phyloP scores from a whole-genome alignment of 257 asterid genomes.

The Petunia secreta region DNA sequence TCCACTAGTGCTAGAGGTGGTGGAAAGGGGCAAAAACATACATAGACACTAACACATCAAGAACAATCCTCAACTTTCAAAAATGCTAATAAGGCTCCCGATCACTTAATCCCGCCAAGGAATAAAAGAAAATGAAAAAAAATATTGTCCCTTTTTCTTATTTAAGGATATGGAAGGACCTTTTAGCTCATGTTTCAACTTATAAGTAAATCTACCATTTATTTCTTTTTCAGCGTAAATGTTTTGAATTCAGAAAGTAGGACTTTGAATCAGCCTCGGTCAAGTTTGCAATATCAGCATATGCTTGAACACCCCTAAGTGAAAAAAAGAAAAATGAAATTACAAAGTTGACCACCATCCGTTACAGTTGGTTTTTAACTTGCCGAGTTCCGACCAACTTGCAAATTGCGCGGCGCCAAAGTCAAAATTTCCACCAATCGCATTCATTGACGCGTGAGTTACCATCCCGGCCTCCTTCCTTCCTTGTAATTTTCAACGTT shows the following conservation, averaged over 20 bases:
- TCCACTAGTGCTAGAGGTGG: too few relatives aligned
- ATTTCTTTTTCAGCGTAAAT: not conserved
- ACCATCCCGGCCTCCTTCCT: not conserved
- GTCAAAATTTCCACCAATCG: not conserved
- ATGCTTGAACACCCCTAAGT: not conserved
- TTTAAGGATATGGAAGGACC: too few relatives aligned
- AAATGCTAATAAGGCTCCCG: too few relatives aligned
- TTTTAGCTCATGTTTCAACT: not conserved
- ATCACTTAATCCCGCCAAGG: too few relatives aligned
- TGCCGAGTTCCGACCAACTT: conserved; percentile 5
- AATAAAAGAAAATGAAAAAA: too few relatives aligned
- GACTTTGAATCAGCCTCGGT: not conserved
- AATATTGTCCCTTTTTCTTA: too few relatives aligned
- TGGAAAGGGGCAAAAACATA: too few relatives aligned
- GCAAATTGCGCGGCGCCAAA: not conserved
- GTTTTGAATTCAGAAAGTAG: not conserved
- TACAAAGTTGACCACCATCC: not conserved
- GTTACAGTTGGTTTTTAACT: conserved; percentile 22
- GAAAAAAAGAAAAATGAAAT: not conserved
- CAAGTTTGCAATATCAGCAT: not conserved
- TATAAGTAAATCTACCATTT: not conserved
- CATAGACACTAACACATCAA: too few relatives aligned
- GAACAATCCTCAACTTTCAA: too few relatives aligned
- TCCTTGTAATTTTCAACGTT: conserved; percentile 11
- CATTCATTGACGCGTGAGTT: not conserved